Base-by-base conservation (phyloP, 805 yeast species). In the Priceomyces haplophilus region DNA sequence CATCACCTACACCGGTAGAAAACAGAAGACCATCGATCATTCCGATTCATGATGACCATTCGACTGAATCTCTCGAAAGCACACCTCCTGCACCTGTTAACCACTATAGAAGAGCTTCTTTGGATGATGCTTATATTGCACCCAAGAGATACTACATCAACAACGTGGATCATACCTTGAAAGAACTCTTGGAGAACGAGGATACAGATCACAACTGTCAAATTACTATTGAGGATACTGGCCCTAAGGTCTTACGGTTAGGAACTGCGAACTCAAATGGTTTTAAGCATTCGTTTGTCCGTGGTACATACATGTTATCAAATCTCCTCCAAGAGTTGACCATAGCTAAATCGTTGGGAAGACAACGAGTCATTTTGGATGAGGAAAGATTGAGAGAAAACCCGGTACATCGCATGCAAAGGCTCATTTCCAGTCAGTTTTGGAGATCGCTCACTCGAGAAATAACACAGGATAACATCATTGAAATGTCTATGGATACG, bases 231-330 rank as follows among this genome's bases (percentile, higher is more conserved):
- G 67, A 62, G 41, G 67, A 62, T 41, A 50, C 54, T 6, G 65
- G 65, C 2, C 67, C 67, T 3, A 61, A 61, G 41, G 64, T 61
- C 12, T 51, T 60, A 37, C 48, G 55, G 25, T 48, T 59, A 30
- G 65, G 67, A n/a, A 88, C 97, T 2, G 88, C 83, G 29, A 85
- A 86, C 57, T 88, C 96, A 3, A 79, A 82, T 54, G 97, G 97
- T 1, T 87, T 65, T 65, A 82, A 79, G 30, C 82, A 78, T 51
- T 76, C 77, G 42, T 86, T 83, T 46, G 75, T 89, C 43, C 69
- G 95, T 45, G 97, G 97, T 3, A 89, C 96, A 0, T 89, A 89
- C 57, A 85, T 85, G 90, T 66, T 89, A 38, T 83, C 93, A 0
- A 90, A 90, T 61, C 64, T 90, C 31, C 71, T 89, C 43, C 97